These are phyloP conservation scores for Amanita rimosa DNA, from an alignment of 768 basidiomycete genomes.

Conservation along the genomic window DNA sequence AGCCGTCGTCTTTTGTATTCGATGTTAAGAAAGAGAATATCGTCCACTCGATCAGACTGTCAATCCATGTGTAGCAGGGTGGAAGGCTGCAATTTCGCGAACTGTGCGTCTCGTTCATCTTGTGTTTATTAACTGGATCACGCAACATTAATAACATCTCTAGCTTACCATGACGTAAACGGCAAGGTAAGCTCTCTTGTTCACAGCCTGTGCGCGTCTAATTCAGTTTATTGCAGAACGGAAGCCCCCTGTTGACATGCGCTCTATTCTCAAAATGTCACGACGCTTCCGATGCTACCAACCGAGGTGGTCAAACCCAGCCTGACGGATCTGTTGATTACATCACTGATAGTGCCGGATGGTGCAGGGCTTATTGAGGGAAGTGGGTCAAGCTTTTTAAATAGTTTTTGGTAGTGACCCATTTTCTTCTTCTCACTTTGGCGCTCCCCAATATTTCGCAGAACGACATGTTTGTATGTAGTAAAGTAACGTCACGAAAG, in stretches of 20 bases:
- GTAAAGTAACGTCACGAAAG: no score
- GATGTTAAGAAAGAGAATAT: neutral
- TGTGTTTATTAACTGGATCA: neutral
- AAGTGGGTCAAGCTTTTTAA: neutral
- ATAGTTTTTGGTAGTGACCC: neutral
- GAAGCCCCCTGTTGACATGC: conserved; percentile 32
- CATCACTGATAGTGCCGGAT: conserved; percentile 30
- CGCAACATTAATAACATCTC: neutral
- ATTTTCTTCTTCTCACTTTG: neutral
- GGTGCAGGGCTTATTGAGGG: conserved; percentile 20
- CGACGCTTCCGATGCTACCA: conserved; percentile 22
- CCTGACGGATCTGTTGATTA: conserved; percentile 28
- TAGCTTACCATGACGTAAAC: conserved; percentile 35
- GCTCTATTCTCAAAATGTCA: conserved; percentile 30
- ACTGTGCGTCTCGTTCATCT: conserved; percentile 20
- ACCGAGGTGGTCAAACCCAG: conserved; percentile 31
- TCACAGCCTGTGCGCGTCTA: neutral
- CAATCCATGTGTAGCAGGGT: conserved; percentile 33
- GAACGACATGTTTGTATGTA: no score
- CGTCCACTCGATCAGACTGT: conserved; percentile 21
- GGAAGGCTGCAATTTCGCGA: conserved; percentile 28
- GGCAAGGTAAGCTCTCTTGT: conserved; percentile 21
- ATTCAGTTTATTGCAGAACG: conserved; percentile 16
- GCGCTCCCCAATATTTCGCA: neutral
- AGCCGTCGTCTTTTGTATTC: conserved; percentile 1